Conservation (phyloP, 345 rosid genomes). For the Camelina hispida region DNA sequence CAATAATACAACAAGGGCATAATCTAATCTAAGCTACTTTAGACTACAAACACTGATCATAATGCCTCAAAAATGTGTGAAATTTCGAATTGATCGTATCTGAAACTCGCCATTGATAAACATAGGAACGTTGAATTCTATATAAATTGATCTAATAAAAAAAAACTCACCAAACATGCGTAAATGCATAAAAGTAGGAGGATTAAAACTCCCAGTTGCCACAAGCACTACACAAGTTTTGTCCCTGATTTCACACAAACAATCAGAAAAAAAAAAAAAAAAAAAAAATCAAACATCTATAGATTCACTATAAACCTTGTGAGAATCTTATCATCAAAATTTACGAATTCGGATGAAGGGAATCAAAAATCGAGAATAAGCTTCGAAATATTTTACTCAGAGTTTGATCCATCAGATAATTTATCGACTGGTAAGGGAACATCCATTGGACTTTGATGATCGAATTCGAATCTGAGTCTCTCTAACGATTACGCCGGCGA, state of each 20-base stretch:
- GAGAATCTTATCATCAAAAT: conserved; percentile 12
- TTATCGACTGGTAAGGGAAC: conserved; percentile 67
- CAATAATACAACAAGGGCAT: conserved; percentile 22
- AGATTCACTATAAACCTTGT: not conserved
- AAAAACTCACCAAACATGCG: conserved; percentile 80
- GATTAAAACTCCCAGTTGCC: conserved; percentile 93
- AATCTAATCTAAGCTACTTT: not conserved
- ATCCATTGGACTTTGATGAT: conserved; percentile 52
- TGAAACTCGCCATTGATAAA: not conserved
- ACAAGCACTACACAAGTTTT: conserved; percentile 67
- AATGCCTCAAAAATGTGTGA: not conserved
- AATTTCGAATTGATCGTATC: not conserved
- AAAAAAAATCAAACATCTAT: not conserved
- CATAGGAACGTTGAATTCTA: not conserved
- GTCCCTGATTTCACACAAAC: conserved; percentile 44
- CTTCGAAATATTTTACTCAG: conserved; percentile 46
- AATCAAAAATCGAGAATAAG: not conserved
- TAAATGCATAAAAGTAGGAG: conserved; percentile 95
- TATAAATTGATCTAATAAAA: not conserved
- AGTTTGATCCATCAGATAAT: conserved; percentile 44
- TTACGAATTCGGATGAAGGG: not conserved
- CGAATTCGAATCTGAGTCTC: conserved; percentile 22
- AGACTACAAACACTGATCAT: conserved; percentile 14
- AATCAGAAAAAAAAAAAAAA: not conserved
- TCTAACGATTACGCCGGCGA: conserved; percentile 34